phyloP scores from a whole-genome alignment of 2,329 filamentous ascomycete genomes.

The Phaeosphaeria sp. region DNA sequence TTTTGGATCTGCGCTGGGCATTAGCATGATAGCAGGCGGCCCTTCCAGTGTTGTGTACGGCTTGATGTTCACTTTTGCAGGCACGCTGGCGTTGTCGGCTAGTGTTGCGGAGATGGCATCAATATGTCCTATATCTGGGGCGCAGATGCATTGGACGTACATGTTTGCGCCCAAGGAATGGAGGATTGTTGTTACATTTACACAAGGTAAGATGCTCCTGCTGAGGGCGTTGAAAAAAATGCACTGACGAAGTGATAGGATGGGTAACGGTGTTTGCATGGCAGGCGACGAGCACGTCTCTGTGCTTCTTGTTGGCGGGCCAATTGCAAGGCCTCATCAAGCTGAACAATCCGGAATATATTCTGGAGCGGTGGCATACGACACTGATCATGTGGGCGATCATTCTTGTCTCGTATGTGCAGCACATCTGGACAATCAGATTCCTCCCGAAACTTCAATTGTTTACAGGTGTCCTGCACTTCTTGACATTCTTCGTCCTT shows the following conservation, averaged over 20 bases:
- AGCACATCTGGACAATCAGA: background rate
- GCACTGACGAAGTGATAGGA: too few relatives aligned
- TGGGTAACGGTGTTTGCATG: constrained; percentile 2
- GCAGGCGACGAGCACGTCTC: background rate
- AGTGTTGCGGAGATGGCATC: background rate
- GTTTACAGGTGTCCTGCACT: background rate
- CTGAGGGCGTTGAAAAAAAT: too few relatives aligned
- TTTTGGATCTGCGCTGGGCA: background rate
- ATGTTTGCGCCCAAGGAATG: constrained; percentile 1
- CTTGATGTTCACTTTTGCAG: background rate
- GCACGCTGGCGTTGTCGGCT: background rate
- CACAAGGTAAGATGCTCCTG: too few relatives aligned
- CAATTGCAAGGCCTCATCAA: constrained; percentile 16
- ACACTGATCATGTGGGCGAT: constrained; percentile 54
- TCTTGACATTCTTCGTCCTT: background rate
- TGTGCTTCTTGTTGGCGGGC: background rate
- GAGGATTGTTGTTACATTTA: background rate
- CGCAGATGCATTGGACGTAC: background rate
- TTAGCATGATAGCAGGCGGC: background rate
- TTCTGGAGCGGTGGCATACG: constrained; percentile 52
- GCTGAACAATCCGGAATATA: constrained; percentile 47
- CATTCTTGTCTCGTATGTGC: constrained; percentile 13
- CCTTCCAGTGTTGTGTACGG: background rate
- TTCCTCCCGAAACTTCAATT: background rate
- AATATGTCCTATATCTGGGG: background rate